A percentile compares a stretch with the other conserved stretches of the same genome.
Evolutionary conservation across 148 eudicot genomes (phyloP).

Genomic region (Rhododendron simsii): DNA sequence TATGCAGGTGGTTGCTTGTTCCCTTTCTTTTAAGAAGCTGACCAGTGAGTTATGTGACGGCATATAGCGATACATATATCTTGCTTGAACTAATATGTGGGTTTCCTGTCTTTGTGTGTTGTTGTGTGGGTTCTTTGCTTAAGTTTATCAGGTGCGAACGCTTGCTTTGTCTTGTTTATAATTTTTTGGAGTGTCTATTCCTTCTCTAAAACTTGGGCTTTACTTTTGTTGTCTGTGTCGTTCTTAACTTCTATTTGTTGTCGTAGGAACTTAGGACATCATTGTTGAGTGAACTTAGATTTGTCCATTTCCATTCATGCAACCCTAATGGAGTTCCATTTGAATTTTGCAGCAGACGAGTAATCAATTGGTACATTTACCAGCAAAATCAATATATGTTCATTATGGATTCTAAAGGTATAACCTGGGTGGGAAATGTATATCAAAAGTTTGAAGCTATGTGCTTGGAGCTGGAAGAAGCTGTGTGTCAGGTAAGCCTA

Average conservation of each 20-base stretch:
- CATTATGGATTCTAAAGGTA: constrained; percentile 57
- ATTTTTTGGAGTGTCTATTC: background rate
- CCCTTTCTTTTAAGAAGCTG: background rate
- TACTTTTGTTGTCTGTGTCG: background rate
- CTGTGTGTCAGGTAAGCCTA: constrained; percentile 52
- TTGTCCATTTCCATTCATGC: background rate
- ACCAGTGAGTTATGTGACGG: background rate
- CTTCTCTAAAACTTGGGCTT: background rate
- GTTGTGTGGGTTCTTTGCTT: background rate
- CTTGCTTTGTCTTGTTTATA: background rate
- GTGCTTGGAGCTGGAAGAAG: constrained; percentile 84
- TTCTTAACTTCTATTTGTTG: background rate
- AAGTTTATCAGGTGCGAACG: background rate
- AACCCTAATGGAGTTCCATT: background rate
- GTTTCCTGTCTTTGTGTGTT: background rate
- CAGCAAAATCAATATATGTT: constrained; percentile 9
- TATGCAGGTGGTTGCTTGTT: background rate
- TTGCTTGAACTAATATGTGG: background rate
- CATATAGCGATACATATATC: background rate
- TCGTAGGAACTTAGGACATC: background rate
- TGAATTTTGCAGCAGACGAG: constrained; percentile 9
- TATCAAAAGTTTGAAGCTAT: constrained; percentile 64
- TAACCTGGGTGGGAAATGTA: constrained; percentile 62
- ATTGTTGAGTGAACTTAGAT: background rate
- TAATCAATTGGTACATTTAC: background rate